Evolutionary conservation across 768 basidiomycete species (phyloP), one percentile per base, ranked within the genome.

Genomic region (Leccinellum rugosiceps): DNA sequence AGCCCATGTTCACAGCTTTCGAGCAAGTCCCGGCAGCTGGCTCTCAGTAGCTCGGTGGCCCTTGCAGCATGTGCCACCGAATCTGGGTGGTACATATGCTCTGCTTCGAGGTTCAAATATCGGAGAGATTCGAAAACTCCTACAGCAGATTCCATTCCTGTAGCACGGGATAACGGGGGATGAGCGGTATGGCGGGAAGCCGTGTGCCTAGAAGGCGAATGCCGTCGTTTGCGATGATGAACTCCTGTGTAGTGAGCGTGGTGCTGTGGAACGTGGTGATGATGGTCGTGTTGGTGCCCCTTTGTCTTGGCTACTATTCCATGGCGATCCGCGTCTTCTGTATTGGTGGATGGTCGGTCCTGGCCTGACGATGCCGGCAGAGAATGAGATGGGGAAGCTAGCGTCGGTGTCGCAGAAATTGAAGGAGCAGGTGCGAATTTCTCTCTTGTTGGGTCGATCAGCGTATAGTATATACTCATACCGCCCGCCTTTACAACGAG

Each of bases 91-190:
- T 72, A 68, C 34, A 85, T 68, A 38, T 80, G 70, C 30, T 72
- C 80, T 26, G 81, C 78, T 65, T 90, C 88, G 3, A 90, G 73
- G 59, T 89, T 82, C 56, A 89, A 73, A 66, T 89, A 90, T 28
- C 82, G 72, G 62, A 88, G 83, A 3, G 81, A 82, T 72, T 90
- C 88, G 58, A 90, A 90, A 14, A 88, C 83, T 2, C 87, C 89
- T 1, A 90, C 89, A 0, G 80, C 80, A 28, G 77, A 73, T 63
- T 43, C 41, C 21, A 60, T 62, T 60, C 69, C 75, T 30, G 66
- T 57, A 10, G 60, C 55, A 30, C 63, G 73, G 31, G 69, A 65
- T 15, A 75, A 58, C 0, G 79, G 76, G 6, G 60, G 66, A 32
- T 77, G 75, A 51, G 72, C 63, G 4, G 68, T 49, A 54, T 69